phyloP scores from a whole-genome alignment of 306 rosid genomes.

The Canavalia gladiata region DNA sequence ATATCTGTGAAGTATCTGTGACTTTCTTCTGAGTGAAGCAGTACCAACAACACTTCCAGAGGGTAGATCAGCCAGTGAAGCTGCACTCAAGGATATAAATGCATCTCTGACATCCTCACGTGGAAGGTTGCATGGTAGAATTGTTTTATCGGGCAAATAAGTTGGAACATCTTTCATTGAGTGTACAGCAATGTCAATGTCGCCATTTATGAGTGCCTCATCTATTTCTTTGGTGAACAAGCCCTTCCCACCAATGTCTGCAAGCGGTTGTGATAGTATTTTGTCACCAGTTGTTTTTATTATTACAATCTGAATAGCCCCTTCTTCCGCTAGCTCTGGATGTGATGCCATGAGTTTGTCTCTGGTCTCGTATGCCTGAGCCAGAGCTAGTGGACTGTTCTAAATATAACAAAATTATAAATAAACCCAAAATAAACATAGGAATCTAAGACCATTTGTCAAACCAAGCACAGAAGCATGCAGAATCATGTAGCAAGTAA shows the following conservation, averaged over 20 bases:
- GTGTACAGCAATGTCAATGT: conserved; percentile 88
- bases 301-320: conserved; percentile 82
- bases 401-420: conserved; percentile 55
- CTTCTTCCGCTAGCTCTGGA: conserved; percentile 84
- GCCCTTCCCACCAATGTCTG: conserved; percentile 96
- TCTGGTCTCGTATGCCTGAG: conserved; percentile 93
- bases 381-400: conserved; percentile 94
- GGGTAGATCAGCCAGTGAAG: conserved; percentile 77
- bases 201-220: conserved; percentile 80
- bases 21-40: conserved; percentile 90
- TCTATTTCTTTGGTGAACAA: conserved; percentile 94
- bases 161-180: conserved; percentile 98
- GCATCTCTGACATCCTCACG: conserved; percentile 96
- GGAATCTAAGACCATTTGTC: background rate
- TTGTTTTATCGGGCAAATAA: conserved; percentile 74
- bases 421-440: conserved; percentile 40
- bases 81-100: conserved; percentile 76
- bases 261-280: conserved; percentile 81
- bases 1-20: conserved; percentile 84
- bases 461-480: conserved; percentile 1
- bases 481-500: conserved; percentile 33
- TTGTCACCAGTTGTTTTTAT: conserved; percentile 94
- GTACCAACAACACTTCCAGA: conserved; percentile 85
- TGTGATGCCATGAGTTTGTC: conserved; percentile 82
- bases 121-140: conserved; percentile 88